These are phyloP conservation scores for Bipolaris zeicola DNA, from an alignment of 2,329 filamentous ascomycete species.

Conservation along the genomic window DNA sequence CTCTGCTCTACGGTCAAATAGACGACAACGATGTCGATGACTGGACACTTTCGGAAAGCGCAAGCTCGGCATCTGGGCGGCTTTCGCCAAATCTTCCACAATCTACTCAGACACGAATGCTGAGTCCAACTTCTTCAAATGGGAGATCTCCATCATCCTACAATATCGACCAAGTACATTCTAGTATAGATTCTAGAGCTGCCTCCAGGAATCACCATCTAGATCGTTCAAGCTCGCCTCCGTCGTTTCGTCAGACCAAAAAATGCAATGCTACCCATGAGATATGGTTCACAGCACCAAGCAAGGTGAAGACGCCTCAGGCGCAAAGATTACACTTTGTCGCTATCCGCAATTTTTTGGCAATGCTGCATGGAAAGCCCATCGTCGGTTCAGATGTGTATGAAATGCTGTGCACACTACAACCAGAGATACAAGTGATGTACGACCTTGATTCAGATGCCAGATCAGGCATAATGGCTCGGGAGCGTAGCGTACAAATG, in stretches of 20 bases:
- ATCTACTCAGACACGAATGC: conserved; percentile 30
- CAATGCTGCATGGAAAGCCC: conserved; percentile 66
- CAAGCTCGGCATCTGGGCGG: conserved; percentile 24
- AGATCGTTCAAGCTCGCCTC: conserved; percentile 18
- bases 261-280: conserved; percentile 48
- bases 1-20: conserved; percentile 44
- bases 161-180: conserved; percentile 37
- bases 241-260: conserved; percentile 15
- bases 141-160: conserved; percentile 37
- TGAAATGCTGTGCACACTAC: conserved; percentile 67
- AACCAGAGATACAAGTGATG: conserved; percentile 63
- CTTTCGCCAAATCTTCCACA: conserved; percentile 25
- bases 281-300: conserved; percentile 66
- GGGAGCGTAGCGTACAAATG: conserved; percentile 59
- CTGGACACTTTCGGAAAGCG: conserved; percentile 33
- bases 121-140: conserved; percentile 31
- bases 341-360: conserved; percentile 72
- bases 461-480: conserved; percentile 34
- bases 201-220: conserved; percentile 22
- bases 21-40: conserved; percentile 43
- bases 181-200: conserved; percentile 16
- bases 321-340: conserved; percentile 65
- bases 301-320: conserved; percentile 53
- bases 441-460: conserved; percentile 52
- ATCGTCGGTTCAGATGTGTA: conserved; percentile 68